Conservation (phyloP, 2,329 filamentous ascomycete species). For the Trichoderma oligosporum region DNA sequence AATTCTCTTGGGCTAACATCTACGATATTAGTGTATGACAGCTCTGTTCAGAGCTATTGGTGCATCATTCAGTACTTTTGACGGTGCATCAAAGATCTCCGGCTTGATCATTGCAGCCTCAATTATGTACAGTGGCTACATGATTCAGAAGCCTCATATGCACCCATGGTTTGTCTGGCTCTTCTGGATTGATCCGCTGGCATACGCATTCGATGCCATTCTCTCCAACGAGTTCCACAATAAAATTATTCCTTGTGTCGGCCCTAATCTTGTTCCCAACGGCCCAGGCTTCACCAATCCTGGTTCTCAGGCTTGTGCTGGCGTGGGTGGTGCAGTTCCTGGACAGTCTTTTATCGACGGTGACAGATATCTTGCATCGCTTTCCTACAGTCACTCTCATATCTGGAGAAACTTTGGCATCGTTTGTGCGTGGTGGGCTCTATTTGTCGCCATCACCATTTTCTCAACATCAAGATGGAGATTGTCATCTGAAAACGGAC, state of each 20-base stretch:
- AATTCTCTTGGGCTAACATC: slow-evolving; percentile 6
- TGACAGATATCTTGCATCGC: slow-evolving; percentile 53
- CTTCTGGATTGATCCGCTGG: slow-evolving; percentile 63
- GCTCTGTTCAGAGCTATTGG: slow-evolving; percentile 55
- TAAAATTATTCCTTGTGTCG: slow-evolving; percentile 47
- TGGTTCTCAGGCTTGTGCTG: slow-evolving; percentile 51
- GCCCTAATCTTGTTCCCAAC: slow-evolving; percentile 47
- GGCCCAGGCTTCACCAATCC: slow-evolving; percentile 45
- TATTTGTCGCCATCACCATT: slow-evolving; percentile 58
- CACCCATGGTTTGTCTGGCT: slow-evolving; percentile 62
- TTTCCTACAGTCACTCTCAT: slow-evolving; percentile 51
- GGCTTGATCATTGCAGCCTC: slow-evolving; percentile 48
- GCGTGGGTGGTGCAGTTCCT: slow-evolving; percentile 51
- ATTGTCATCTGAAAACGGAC: slow-evolving; percentile 47
- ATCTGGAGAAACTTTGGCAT: slow-evolving; percentile 61
- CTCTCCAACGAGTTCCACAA: slow-evolving; percentile 68
- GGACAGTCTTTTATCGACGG: slow-evolving; percentile 51
- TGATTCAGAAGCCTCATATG: slow-evolving; percentile 60
- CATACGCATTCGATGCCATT: slow-evolving; percentile 66
- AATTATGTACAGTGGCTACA: slow-evolving; percentile 61
- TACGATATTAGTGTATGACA: slow-evolving; percentile 46
- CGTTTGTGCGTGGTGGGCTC: slow-evolving; percentile 59
- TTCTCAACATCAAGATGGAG: slow-evolving; percentile 56
- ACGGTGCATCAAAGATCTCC: slow-evolving; percentile 56
- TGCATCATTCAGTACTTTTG: slow-evolving; percentile 53